These are phyloP conservation scores for Scopulariopsis brevicaulis DNA, from an alignment of 2,329 filamentous ascomycete species.

Conservation along the genomic window DNA sequence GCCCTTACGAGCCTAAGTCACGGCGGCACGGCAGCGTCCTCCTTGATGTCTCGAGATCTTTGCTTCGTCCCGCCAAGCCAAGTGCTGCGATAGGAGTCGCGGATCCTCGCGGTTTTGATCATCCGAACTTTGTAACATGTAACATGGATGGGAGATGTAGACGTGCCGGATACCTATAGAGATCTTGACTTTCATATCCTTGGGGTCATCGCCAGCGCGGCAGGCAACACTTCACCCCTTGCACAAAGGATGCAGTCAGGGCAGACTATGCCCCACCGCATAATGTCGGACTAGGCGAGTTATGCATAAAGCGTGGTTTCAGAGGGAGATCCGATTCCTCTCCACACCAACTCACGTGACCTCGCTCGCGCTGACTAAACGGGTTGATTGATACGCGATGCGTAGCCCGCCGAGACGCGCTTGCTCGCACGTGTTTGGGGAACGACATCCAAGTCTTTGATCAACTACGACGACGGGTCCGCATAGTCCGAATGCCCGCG, in stretches of 20 bases:
- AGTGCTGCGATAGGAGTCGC: background rate
- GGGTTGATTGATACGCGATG: background rate
- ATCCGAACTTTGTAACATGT: background rate
- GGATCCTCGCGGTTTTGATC: background rate
- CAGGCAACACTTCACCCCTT: too few species aligned
- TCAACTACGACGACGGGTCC: background rate
- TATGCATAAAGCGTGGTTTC: background rate
- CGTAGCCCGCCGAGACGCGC: background rate
- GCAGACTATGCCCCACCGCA: too few species aligned
- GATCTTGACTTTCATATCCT: background rate
- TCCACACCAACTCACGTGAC: slow-evolving; percentile 3
- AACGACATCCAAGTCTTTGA: background rate
- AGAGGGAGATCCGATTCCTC: background rate
- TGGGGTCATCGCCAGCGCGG: too few species aligned
- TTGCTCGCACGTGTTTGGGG: background rate
- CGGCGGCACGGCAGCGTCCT: background rate
- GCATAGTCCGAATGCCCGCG: background rate
- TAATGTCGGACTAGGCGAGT: too few species aligned
- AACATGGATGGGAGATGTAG: background rate
- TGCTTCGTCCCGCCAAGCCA: background rate
- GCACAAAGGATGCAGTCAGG: too few species aligned
- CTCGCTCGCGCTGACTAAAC: slow-evolving; percentile 1
- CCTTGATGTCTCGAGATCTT: background rate
- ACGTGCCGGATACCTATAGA: background rate
- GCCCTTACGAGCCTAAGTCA: too few species aligned